Conservation (phyloP, 1,139 yeast genomes). For the Citeromyces hawaiiensis region DNA sequence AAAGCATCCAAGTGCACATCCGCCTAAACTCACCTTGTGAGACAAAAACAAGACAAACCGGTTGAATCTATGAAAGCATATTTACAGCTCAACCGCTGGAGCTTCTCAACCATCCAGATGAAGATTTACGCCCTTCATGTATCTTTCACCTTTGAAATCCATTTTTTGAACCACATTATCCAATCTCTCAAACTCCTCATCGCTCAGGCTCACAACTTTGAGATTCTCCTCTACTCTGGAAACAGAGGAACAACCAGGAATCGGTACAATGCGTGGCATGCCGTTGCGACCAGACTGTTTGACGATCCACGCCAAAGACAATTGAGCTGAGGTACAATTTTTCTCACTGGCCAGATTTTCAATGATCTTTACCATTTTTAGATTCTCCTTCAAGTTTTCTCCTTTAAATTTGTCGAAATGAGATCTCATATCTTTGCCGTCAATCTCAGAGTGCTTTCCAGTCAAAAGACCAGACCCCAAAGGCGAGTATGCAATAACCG, state of each 20-base stretch:
- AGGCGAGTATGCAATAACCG: conserved; percentile 72
- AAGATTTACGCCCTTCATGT: background rate
- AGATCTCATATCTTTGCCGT: conserved; percentile 42
- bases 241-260: conserved; percentile 43
- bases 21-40: too few relatives aligned
- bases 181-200: conserved; percentile 29
- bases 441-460: conserved; percentile 34
- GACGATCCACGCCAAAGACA: conserved; percentile 65
- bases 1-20: too few relatives aligned
- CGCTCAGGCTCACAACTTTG: conserved; percentile 30
- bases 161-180: background rate
- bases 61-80: too few relatives aligned
- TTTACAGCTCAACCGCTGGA: too few relatives aligned
- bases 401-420: conserved; percentile 34
- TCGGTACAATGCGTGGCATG: conserved; percentile 54
- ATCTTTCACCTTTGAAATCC: conserved; percentile 6
- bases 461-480: conserved; percentile 70
- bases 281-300: conserved; percentile 13
- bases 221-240: conserved; percentile 49
- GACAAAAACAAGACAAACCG: too few relatives aligned
- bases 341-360: conserved; percentile 26
- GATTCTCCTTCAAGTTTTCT: conserved; percentile 37
- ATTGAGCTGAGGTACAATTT: conserved; percentile 43
- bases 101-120: background rate
- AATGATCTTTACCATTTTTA: conserved; percentile 32